phyloP scores from a whole-genome alignment of 768 basidiomycete species.

The Boletellus ananas region DNA sequence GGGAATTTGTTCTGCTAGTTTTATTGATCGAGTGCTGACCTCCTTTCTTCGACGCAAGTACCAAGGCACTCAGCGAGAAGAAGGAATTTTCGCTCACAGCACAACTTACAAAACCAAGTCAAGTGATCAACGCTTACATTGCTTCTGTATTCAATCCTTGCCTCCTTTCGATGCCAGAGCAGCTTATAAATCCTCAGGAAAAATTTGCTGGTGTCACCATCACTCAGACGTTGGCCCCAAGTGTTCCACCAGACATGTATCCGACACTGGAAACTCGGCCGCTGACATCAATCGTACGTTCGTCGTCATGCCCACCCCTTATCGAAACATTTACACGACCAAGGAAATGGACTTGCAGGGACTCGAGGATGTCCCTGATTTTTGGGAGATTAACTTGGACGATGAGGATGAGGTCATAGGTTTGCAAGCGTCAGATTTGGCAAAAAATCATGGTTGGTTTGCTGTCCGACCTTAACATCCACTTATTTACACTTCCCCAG shows the following conservation, averaged over 20 bases:
- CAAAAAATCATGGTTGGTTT: constrained; percentile 25
- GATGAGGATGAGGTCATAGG: constrained; percentile 24
- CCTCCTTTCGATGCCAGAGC: constrained; percentile 6
- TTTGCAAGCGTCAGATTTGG: constrained; percentile 33
- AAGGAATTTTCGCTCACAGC: constrained; percentile 61
- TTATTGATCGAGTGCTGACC: constrained; percentile 2
- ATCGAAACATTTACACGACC: constrained; percentile 3
- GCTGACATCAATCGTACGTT: constrained; percentile 50
- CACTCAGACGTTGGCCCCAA: constrained; percentile 53
- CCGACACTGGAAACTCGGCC: constrained; percentile 73
- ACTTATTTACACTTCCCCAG: not conserved
- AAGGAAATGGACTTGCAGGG: constrained; percentile 67
- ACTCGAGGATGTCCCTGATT: constrained; percentile 64
- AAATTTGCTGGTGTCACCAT: constrained; percentile 64
- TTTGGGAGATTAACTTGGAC: constrained; percentile 51
- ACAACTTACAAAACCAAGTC: constrained; percentile 70
- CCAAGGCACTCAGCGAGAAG: constrained; percentile 55
- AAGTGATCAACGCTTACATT: constrained; percentile 56
- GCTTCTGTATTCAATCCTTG: constrained; percentile 47
- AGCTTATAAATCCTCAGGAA: constrained; percentile 48
- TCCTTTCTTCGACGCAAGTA: constrained; percentile 40
- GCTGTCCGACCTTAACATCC: not conserved
- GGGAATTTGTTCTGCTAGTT: constrained; percentile 15
- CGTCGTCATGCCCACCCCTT: not conserved
- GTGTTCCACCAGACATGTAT: constrained; percentile 49